phyloP scores from a whole-genome alignment of 2,329 filamentous ascomycete species.

The Trichoderma sp. region DNA sequence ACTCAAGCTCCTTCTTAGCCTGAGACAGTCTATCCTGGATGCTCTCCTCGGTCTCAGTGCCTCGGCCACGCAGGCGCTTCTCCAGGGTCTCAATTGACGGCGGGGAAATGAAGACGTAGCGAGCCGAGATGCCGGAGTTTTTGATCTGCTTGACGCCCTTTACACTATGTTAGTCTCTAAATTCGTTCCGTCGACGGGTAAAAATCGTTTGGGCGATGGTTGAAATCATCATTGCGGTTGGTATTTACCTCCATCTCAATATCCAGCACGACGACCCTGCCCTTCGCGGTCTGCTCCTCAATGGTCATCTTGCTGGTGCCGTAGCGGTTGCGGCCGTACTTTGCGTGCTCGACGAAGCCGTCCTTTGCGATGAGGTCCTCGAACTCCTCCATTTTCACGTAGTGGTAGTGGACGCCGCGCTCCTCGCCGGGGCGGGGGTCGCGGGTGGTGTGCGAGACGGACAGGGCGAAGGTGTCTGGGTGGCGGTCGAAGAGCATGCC shows the following conservation, averaged over 20 bases:
- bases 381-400: conserved; percentile 69
- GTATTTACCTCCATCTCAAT: conserved; percentile 87
- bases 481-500: conserved; percentile 66
- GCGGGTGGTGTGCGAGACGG: conserved; percentile 79
- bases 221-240: neutral
- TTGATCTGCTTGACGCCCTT: conserved; percentile 89
- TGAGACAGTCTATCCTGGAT: conserved; percentile 71
- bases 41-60: conserved; percentile 76
- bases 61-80: conserved; percentile 70
- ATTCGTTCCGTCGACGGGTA: neutral
- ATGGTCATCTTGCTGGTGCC: conserved; percentile 83
- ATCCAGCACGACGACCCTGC: conserved; percentile 80
- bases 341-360: conserved; percentile 83
- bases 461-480: conserved; percentile 57
- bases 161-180: neutral
- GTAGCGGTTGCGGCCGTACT: conserved; percentile 85
- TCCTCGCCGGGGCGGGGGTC: conserved; percentile 73
- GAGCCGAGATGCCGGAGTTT: conserved; percentile 70
- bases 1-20: conserved; percentile 75
- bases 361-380: conserved; percentile 66
- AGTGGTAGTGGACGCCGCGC: conserved; percentile 82
- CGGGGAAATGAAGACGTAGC: conserved; percentile 84
- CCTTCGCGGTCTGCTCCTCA: conserved; percentile 71
- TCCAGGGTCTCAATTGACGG: conserved; percentile 77
- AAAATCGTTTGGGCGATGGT: neutral